Evolutionary conservation across 2,329 filamentous ascomycete genomes (phyloP), one percentile per base, ranked within the genome.

Genomic region (Aspergillus luchuensis): DNA sequence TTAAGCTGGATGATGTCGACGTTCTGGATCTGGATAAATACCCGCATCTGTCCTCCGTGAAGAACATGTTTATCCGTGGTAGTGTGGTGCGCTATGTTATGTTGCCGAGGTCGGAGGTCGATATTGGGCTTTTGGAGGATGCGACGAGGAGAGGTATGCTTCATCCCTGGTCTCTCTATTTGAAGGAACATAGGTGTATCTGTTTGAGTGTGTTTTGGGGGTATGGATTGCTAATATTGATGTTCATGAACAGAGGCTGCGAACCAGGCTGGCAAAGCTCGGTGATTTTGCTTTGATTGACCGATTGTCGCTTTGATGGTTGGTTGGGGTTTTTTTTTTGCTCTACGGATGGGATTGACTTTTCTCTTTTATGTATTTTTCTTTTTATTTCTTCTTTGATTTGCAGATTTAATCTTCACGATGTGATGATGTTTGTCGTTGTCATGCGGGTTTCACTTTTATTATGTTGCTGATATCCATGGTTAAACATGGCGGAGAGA

Each of bases 1-100:
- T 99, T 81, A 98, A 98, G 83, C 87, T 99, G 54, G 95, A 99
- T 74, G 92, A 97, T 73, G 96, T 98, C 63, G 85, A 89, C 65
- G 94, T 98, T 33, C 85, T 97, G 25, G 93, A 99, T 68, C 92
- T 98, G 80, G 81, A 95, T 73, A 92, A 93, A 79, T 98, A 97
- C 76, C 95, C 95, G 54, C 95, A 99, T 78, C 80, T 99, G 77
- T 89, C 86, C 63, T 89, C 92, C 17, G 92, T 97, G 67, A 96
- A 96, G 82, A 97, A 96, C 73, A 92, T 97, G 79, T 97, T 97
- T 75, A 96, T 97, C 72, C 87, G 93, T 71, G 93, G 93, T 33
- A 96, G 91, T 59, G 93, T 97, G 48, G 93, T 97, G 66, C 85
- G 93, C 69, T 97, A 97, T 73, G 92, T 97, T 53, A 91, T 97